Base-by-base conservation (phyloP, 2,329 filamentous ascomycete genomes). In the Ceratocystis cacaofunesta region DNA sequence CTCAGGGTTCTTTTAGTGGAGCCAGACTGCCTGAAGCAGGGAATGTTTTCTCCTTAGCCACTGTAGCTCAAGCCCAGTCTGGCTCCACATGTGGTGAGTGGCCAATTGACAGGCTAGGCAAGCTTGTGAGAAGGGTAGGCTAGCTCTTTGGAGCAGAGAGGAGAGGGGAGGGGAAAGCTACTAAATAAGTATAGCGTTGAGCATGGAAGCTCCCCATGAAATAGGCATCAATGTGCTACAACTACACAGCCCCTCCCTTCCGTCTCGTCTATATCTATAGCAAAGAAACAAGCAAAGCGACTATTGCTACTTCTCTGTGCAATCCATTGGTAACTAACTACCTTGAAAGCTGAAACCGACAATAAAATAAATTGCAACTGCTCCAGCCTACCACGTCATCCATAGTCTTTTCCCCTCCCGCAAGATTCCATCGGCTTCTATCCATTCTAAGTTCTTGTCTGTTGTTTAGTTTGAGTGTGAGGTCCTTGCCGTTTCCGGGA, bases 401-500 rank as follows among this genome's bases (percentile, higher is more conserved):
- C 48, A 52, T 25, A 52, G 52, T 17, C 8, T 28, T 7, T 55
- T 12, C 50, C 36, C 36, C 36, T 12, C 36, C 10, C 36, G 36
- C 52, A 17, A 58, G 52, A 58, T 58, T 58, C 52, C 52, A 58
- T 32, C 15, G n/a, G 52, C 28, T 58, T 58, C 52, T 58, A 12
- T 41, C 36, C 36, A 41, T 41, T 41, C 32, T 36, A 8, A 12
- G 32, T 36, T 36, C 36, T 41, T 41, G 36, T 41, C 36, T 41
- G 36, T 41, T 41, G 36, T 41, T 41, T 41, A 41, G 52, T 58
- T 28, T 58, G 12, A 32, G 25, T 25, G 28, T 58, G 28, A 58
- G 52, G 52, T 58, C 28, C 52, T 58, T 32, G 52, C 52, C 52
- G 28, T 58, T 58, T 58, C 52, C 52, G 52, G 52, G 28, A 58